phyloP scores from a whole-genome alignment of 2,329 filamentous ascomycete species.

The Cercospora sp. region DNA sequence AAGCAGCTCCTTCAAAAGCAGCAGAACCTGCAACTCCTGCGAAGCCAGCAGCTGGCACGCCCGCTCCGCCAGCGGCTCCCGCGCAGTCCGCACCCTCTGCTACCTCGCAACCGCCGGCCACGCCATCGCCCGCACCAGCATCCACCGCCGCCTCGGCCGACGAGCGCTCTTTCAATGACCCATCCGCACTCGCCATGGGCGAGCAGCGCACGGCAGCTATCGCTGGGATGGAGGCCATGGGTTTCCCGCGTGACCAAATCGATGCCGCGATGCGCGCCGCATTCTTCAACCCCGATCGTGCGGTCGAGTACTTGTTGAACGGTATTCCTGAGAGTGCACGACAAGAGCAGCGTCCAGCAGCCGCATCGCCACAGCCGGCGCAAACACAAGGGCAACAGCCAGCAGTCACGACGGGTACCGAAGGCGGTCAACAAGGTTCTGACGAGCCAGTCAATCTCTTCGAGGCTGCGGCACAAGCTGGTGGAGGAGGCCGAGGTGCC shows the following conservation, averaged over 20 bases:
- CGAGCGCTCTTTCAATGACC: constrained; percentile 60
- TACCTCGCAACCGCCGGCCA: constrained; percentile 52
- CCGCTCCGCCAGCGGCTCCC: constrained; percentile 47
- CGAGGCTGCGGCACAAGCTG: constrained; percentile 60
- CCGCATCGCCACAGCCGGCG: constrained; percentile 38
- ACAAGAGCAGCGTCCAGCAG: constrained; percentile 63
- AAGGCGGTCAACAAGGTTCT: constrained; percentile 77
- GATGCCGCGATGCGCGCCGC: constrained; percentile 94
- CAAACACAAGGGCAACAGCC: constrained; percentile 36
- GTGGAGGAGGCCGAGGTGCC: constrained; percentile 45
- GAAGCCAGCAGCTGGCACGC: constrained; percentile 40
- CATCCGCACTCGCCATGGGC: constrained; percentile 83
- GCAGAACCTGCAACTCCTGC: constrained; percentile 60
- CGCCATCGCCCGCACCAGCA: constrained; percentile 52
- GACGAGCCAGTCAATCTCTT: constrained; percentile 83
- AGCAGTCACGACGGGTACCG: constrained; percentile 47
- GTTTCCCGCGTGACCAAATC: constrained; percentile 83
- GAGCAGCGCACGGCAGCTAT: constrained; percentile 78
- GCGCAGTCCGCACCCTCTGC: constrained; percentile 60
- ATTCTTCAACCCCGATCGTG: constrained; percentile 94
- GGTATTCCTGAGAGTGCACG: constrained; percentile 86
- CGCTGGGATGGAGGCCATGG: constrained; percentile 95
- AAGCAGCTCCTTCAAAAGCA: constrained; percentile 56
- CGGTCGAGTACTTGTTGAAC: constrained; percentile 90
- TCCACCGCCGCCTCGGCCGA: constrained; percentile 44